Evolutionary conservation across 768 basidiomycete species (phyloP), one percentile per base, ranked within the genome.

Genomic region (Cubamyces sp.): DNA sequence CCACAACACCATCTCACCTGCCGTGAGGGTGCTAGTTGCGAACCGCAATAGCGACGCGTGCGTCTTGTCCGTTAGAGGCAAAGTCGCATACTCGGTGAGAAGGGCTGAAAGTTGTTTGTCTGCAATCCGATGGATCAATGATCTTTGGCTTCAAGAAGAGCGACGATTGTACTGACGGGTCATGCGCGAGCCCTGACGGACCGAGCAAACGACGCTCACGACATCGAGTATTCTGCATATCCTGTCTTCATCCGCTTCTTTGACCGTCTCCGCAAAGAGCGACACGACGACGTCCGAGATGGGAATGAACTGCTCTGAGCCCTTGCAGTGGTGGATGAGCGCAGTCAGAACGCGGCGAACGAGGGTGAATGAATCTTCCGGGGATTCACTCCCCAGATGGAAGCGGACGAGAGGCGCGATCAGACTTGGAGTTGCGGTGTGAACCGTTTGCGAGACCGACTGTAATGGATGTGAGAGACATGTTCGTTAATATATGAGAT

Each of bases 391-490:
- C 0, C 73, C 69, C 19, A 91, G 75, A 67, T 91, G 81, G 62
- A 79, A 81, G 12, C 78, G 74, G 16, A 96, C 60, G 3, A 95
- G 74, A 0, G 84, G 80, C 2, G 73, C 65, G 14, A 94, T 75
- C 42, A 95, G 79, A 3, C 87, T 84, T 6, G 84, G 67, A 0
- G 91, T 83, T 53, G 85, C 81, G 0, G 92, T 91, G 71, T 96
- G 94, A 28, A 97, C 75, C 0, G 87, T 88, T 74, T 89, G 87
- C 9, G 90, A 88, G 50, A 92, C 87, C n/a, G 88, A 91, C 92
- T 92, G 25, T 14, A 4, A 65, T 41, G 61, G 26, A 54, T 7
- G 8, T 40, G 18, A 42, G 47, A 34, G 21, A 34, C 54, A 30
- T 19, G 15, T 23, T 46, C 18, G 51, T 9, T 49, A 26, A 46